Conservation (phyloP, 768 basidiomycete genomes). For the Postia placenta region DNA sequence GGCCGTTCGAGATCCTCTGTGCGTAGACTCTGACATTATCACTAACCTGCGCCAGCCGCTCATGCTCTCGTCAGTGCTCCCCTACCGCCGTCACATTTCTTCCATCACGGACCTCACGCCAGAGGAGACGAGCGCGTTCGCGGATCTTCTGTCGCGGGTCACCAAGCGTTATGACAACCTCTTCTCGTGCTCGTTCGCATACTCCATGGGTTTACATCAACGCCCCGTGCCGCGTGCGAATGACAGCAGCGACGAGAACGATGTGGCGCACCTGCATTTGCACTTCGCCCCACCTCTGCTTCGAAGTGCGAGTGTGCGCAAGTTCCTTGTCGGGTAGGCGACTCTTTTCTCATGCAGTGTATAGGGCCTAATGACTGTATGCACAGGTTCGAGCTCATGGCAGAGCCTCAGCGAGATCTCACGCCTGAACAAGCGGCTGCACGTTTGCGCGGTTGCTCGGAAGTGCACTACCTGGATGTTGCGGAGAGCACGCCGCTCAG, state of each 20-base stretch:
- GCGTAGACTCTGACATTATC: conserved; percentile 20
- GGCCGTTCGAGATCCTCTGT: conserved; percentile 87
- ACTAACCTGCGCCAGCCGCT: neutral
- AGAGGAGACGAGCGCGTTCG: conserved; percentile 59
- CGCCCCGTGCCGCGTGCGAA: conserved; percentile 47
- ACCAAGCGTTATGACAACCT: conserved; percentile 73
- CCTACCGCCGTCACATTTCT: conserved; percentile 72
- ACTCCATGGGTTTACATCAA: conserved; percentile 94
- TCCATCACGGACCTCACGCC: conserved; percentile 55
- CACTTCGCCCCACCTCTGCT: conserved; percentile 85
- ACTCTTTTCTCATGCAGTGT: neutral
- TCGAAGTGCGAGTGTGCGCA: conserved; percentile 74
- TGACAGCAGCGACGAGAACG: conserved; percentile 34
- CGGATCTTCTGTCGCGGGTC: conserved; percentile 57
- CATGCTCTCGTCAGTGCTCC: conserved; percentile 80
- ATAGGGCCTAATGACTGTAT: neutral
- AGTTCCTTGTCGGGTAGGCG: conserved; percentile 84
- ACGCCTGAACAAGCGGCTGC: conserved; percentile 84
- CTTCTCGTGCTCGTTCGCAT: conserved; percentile 84
- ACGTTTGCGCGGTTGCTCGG: conserved; percentile 46
- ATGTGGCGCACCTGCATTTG: conserved; percentile 74
- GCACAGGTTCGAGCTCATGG: conserved; percentile 81
- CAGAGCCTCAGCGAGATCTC: conserved; percentile 84
- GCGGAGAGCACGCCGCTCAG: neutral
- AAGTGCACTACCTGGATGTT: conserved; percentile 53